Evolutionary conservation across 768 basidiomycete genomes (phyloP), one percentile per base, ranked within the genome.

Genomic region (Boletus pseudo-olivaceus): DNA sequence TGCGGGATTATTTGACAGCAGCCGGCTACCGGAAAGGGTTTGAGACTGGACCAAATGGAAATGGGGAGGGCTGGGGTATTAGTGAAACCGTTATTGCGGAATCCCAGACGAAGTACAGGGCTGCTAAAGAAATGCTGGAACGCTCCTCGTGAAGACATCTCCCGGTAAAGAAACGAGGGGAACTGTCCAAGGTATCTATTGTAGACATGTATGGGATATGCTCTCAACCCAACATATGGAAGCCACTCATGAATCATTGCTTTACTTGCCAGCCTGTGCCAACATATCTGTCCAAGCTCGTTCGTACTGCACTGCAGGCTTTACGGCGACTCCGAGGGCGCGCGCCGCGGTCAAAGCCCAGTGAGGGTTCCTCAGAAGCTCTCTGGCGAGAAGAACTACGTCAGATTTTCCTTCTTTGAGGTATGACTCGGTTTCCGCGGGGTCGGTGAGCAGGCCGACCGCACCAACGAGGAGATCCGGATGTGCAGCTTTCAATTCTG

Each of bases 1-100:
- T 98, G 52, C 78, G 97, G 19, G 95, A 98, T 67, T 92, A 93
- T 87, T 75, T 99, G 29, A 85, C 86, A 11, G 65, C 73, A 27
- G 73, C 75, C 7, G 93, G 93, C 1, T 93, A 90, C 66, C 76
- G 72, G 59, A 88, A 87, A 66, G 90, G 90, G 1, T 69, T 90
- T n/a, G 91, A 93, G 67, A 79, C 74, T 47, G 91, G 90, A 12
- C 82, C 82, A 0, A 75, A 81, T 55, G 83, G 86, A 30, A 76
- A 81, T 49, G 82, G 83, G 14, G 76, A 84, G 46, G 93, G 92
- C 7, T 97, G 95, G 83, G 69, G 75, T 5, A 87, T 98, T 54
- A 85, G 83, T 5, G 79, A 88, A 20, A 78, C 78, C 9, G 85
- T 97, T 2, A 86, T 97, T 5, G 65, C 78, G 55, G 90, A 87